phyloP scores from a whole-genome alignment of 768 basidiomycete species.

The Omphalotus guepiniiformis region DNA sequence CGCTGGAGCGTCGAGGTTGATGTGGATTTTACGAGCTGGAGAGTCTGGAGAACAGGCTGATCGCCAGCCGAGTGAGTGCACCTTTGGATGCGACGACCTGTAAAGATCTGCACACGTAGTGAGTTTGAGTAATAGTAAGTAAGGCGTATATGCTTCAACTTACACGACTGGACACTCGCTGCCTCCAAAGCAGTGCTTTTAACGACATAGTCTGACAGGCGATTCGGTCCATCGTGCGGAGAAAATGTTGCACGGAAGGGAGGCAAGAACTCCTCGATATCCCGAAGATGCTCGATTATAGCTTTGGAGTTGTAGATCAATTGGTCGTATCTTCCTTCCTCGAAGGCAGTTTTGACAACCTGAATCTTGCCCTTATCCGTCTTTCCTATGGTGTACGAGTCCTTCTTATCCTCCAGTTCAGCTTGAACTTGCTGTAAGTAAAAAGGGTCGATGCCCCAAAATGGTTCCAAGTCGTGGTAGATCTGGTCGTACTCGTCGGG shows the following conservation, averaged over 20 bases:
- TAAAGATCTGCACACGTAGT: not conserved
- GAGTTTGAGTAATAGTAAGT: not conserved
- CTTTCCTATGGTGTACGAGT: slow-evolving; percentile 34
- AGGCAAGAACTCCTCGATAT: slow-evolving; percentile 34
- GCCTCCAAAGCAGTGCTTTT: slow-evolving; percentile 28
- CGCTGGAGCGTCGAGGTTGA: slow-evolving; percentile 22
- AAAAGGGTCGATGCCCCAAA: slow-evolving; percentile 35
- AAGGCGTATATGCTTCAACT: slow-evolving; percentile 9
- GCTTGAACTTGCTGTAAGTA: slow-evolving; percentile 24
- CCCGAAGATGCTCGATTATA: slow-evolving; percentile 28
- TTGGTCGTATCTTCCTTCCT: slow-evolving; percentile 11
- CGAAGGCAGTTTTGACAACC: slow-evolving; percentile 14
- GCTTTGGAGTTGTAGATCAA: not conserved
- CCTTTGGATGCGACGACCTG: slow-evolving; percentile 1
- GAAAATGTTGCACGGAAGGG: slow-evolving; percentile 39
- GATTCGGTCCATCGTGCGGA: slow-evolving; percentile 34
- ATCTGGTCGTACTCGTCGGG: slow-evolving; percentile 57
- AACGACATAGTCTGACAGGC: slow-evolving; percentile 28
- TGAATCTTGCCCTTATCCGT: slow-evolving; percentile 13
- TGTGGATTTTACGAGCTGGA: slow-evolving; percentile 24
- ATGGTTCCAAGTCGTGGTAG: slow-evolving; percentile 35
- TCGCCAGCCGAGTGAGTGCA: slow-evolving; percentile 29
- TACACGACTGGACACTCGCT: slow-evolving; percentile 27
- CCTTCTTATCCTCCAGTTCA: slow-evolving; percentile 24
- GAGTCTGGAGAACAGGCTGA: slow-evolving; percentile 34